Base-by-base conservation (phyloP, 345 rosid species). In the Fremontodendron californicum region DNA sequence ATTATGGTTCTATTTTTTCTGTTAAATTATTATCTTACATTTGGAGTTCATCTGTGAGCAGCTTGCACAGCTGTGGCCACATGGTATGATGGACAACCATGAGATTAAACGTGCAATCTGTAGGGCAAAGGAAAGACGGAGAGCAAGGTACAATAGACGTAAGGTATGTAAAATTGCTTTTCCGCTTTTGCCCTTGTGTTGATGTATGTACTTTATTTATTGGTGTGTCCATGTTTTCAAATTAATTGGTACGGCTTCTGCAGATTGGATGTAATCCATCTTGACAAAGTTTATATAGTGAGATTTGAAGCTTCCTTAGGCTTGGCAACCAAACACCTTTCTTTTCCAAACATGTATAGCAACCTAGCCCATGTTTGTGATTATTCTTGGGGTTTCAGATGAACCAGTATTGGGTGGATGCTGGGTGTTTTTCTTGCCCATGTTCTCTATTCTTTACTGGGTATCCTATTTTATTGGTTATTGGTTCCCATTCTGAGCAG, bases 41-140 rank as follows among this genome's bases (percentile, higher is more conserved):
- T 73, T 67, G 76, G 70, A 29, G 43, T 63, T 54, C 45, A 46
- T 81, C 33, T 73, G 16, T 81, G 78, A 64, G 71, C 91, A 95
- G 99, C 89, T 95, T 76, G 96, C 97, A 62, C 86, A 77, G 27
- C 75, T 95, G 80, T 95, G 99, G 99, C 99, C 98, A 77, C 86
- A 80, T 73, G 92, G 88, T 73, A 75, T 84, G 67, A 93, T 93
- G 94, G 97, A 95, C 90, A 93, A 93, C 82, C 95, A 87, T 87
- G 94, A 89, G 82, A 92, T 93, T 78, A 93, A 89, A 81, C 90
- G 87, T 76, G 98, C 98, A 80, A 93, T 93, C 80, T 89, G 94
- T 67, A 86, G 90, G 71, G 92, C 93, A 70, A 95, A 95, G 87
- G 99, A 91, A 78, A 89, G 94, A 72, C 85, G 82, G 49, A 85